Conservation (phyloP, 345 rosid species). For the Rhizophora mangle region DNA sequence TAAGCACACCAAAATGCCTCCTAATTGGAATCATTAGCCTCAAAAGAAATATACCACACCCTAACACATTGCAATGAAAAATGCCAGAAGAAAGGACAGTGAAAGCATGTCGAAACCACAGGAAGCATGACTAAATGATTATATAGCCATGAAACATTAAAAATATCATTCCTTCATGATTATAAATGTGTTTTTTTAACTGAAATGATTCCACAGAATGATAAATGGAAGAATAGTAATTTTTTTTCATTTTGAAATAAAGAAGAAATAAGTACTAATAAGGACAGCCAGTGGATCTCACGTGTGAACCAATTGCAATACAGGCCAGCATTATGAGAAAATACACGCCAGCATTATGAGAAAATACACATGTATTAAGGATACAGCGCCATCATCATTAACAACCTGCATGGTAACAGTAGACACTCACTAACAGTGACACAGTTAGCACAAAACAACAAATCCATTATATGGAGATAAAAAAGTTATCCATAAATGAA, state of each 20-base stretch:
- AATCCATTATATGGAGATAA: too few species aligned
- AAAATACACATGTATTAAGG: slow-evolving; percentile 37
- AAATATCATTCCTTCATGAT: too few species aligned
- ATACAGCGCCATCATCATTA: slow-evolving; percentile 92
- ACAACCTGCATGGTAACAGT: slow-evolving; percentile 54
- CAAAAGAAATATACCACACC: not conserved
- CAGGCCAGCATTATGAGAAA: not conserved
- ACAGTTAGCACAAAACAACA: not conserved
- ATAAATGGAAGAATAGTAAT: too few species aligned
- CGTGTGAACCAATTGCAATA: too few species aligned
- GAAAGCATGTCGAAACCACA: not conserved
- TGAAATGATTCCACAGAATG: too few species aligned
- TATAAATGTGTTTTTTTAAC: too few species aligned
- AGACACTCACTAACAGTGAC: not conserved
- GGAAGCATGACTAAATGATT: too few species aligned
- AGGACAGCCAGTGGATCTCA: too few species aligned
- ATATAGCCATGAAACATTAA: too few species aligned
- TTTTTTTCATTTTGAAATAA: too few species aligned
- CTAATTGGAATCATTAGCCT: not conserved
- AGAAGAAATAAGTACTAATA: too few species aligned
- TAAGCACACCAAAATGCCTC: not conserved
- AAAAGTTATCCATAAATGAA: too few species aligned
- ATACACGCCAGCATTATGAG: not conserved
- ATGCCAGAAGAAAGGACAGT: not conserved
- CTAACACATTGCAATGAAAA: not conserved